Evolutionary conservation across 1,139 yeast species (phyloP).

Genomic region (Yamadazyma friedrichii): DNA sequence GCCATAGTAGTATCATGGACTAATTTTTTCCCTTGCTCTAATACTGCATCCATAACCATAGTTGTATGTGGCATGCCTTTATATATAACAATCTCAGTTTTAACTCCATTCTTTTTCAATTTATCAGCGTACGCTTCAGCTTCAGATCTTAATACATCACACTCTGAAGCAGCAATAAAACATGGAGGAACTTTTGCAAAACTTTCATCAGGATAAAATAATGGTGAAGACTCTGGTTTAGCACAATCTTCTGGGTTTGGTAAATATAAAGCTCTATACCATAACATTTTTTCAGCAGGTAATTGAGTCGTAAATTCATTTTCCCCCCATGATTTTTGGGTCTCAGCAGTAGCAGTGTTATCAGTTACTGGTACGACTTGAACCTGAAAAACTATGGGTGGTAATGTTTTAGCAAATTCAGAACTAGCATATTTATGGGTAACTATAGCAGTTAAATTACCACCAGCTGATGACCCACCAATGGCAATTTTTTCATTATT

Average conservation of each 20-base stretch:
- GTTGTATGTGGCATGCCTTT: conserved; percentile 49
- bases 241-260: conserved; percentile 33
- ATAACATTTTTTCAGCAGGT: conserved; percentile 49
- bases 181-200: conserved; percentile 42
- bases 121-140: conserved; percentile 44
- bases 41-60: conserved; percentile 47
- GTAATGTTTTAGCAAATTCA: conserved; percentile 21
- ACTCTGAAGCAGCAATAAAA: conserved; percentile 41
- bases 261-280: conserved; percentile 46
- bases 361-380: conserved; percentile 51
- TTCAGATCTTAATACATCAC: conserved; percentile 47
- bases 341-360: conserved; percentile 41
- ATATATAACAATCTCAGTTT: conserved; percentile 32
- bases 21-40: conserved; percentile 38
- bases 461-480: conserved; percentile 53
- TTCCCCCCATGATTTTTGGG: conserved; percentile 40
- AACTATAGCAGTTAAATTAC: conserved; percentile 43
- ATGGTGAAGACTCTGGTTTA: conserved; percentile 46
- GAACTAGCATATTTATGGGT: conserved; percentile 37
- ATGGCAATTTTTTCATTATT: conserved; percentile 36
- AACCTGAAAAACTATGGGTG: conserved; percentile 40
- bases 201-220: conserved; percentile 40
- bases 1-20: conserved; percentile 32
- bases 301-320: conserved; percentile 44
- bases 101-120: conserved; percentile 37